Evolutionary conservation across 164 flowering plant genomes (phyloP).

Genomic region (Liquidambar formosana): DNA sequence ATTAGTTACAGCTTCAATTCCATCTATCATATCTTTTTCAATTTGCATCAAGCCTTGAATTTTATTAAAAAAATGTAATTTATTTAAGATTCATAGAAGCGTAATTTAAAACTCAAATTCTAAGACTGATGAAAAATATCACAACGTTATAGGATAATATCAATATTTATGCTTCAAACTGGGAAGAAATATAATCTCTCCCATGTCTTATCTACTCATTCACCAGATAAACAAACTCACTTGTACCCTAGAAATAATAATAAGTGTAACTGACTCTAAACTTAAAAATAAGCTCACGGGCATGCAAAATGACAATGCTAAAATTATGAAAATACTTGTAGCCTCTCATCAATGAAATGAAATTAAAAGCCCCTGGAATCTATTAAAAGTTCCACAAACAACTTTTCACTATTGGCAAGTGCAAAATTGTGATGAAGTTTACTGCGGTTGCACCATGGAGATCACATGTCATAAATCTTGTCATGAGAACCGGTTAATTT

Average conservation of each 20-base stretch:
- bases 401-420: background rate
- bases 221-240: background rate
- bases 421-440: background rate
- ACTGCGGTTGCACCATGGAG: background rate
- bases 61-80: background rate
- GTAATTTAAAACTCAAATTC: background rate
- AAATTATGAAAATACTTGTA: background rate
- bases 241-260: too few relatives aligned
- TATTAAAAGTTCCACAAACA: background rate
- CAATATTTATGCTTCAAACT: too few relatives aligned
- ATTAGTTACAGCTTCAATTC: conserved; percentile 1
- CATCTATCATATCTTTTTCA: too few relatives aligned
- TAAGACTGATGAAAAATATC: too few relatives aligned
- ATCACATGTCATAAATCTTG: too few relatives aligned
- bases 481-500: too few relatives aligned
- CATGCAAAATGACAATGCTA: background rate
- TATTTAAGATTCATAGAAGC: background rate
- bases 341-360: background rate
- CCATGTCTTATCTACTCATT: background rate
- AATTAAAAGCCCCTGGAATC: background rate
- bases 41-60: background rate
- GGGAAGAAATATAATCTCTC: too few relatives aligned
- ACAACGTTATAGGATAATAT: too few relatives aligned
- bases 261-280: background rate
- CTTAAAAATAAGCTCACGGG: background rate